phyloP scores from a whole-genome alignment of 164 flowering plant genomes.

The Chimonanthus salicifolius region DNA sequence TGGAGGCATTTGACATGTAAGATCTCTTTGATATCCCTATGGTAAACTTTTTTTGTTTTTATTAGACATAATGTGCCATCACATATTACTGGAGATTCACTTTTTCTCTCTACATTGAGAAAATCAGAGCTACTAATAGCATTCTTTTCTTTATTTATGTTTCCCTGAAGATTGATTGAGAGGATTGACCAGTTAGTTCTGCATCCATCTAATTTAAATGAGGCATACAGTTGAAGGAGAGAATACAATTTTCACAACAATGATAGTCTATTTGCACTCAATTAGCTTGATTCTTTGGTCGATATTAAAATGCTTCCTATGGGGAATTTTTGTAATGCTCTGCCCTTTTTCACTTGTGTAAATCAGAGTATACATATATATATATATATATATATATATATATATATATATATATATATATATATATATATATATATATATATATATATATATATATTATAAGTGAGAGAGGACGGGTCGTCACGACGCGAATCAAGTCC shows the following conservation, averaged over 20 bases:
- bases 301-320: too few relatives aligned
- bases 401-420: too few relatives aligned
- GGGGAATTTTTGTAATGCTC: too few relatives aligned
- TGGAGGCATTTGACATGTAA: slow-evolving; percentile 35
- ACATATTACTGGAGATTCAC: slow-evolving; percentile 4
- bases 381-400: too few relatives aligned
- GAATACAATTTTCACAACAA: too few relatives aligned
- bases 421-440: too few relatives aligned
- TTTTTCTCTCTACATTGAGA: slow-evolving; percentile 5
- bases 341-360: too few relatives aligned
- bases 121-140: background rate
- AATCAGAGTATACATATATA: too few relatives aligned
- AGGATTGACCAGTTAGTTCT: too few relatives aligned
- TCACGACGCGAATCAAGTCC: too few relatives aligned
- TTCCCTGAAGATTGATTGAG: slow-evolving; percentile 28
- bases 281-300: background rate
- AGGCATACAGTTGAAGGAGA: background rate
- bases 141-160: slow-evolving; percentile 7
- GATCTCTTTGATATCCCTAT: slow-evolving; percentile 2
- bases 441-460: too few relatives aligned
- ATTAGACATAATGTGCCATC: slow-evolving; percentile 8
- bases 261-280: background rate
- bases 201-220: background rate
- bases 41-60: slow-evolving; percentile 11
- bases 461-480: too few relatives aligned